Evolutionary conservation across 23 red algal species (phyloP), one percentile per base, ranked within the genome.

Genomic region (Cyanidium caldarium): DNA sequence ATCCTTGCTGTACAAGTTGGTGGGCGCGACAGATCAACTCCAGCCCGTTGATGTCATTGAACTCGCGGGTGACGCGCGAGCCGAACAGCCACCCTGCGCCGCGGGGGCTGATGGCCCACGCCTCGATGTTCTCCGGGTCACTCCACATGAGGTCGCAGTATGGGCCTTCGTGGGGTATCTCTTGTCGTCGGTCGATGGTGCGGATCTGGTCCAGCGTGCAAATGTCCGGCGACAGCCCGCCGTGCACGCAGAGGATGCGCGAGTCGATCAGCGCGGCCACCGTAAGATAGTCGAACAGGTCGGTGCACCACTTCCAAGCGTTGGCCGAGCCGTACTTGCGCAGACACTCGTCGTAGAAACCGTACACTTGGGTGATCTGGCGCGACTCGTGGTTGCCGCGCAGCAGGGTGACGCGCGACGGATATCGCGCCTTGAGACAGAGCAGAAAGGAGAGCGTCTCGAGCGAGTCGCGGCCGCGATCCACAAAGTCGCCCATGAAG

Each of bases 401-500:
- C 46, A 98, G 73, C 45, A 98, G 75, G 29, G 92, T 98, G 20
- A 98, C 83, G 35, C 86, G 80, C 1, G 84, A 73, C 21, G 92
- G 92, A 68, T 88, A 98, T 57, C 84, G 83, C 36, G 92, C 92
- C 69, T 98, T 98, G 35, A 98, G 65, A 44, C 92, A 98, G 26
- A 98, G 84, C 56, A 98, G 74, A 21, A 98, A 77, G 13, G 92
- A 85, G 42, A 98, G 85, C 1, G 92, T 98, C 69, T 98, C 92
- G 37, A 98, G 68, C 10, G 80, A 86, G 74, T 98, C 80, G 69
- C 87, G 87, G 3, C 92, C 92, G 46, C 92, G 92, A 75, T 98
- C 92, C 31, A 98, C 92, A 86, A 98, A 98, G 73, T 98, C 92
- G 28, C 92, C 92, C 92, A 98, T 98, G 58, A 98, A 98, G 37